Evolutionary conservation across 1,139 yeast species (phyloP).

Genomic region (Suhomyces bokatorum): DNA sequence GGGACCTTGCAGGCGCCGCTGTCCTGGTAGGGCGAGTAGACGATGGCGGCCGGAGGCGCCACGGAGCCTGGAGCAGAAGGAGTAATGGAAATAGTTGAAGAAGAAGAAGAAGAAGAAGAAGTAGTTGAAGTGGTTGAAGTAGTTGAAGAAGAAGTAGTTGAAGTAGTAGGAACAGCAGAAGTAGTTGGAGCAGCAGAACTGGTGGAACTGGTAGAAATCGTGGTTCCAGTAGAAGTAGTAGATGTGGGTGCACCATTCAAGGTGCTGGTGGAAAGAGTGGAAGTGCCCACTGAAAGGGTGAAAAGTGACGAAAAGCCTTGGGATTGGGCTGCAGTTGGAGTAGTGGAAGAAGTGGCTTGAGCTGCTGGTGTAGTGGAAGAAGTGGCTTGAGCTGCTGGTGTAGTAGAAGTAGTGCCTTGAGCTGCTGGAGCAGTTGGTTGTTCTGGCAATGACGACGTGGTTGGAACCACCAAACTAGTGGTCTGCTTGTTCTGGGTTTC

Average conservation of each 20-base stretch:
- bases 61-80: constrained; percentile 22
- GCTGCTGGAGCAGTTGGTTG: no score
- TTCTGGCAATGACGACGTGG: constrained; percentile 2
- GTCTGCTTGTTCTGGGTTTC: constrained; percentile 7
- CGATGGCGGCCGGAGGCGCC: constrained; percentile 55
- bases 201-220: not conserved
- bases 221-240: constrained; percentile 2
- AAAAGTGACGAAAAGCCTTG: no score
- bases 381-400: not conserved
- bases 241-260: constrained; percentile 13
- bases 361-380: not conserved
- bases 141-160: not conserved
- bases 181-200: no score
- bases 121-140: constrained; percentile 3
- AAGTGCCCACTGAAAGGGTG: not conserved
- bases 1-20: constrained; percentile 66
- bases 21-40: constrained; percentile 78
- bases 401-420: constrained; percentile 3
- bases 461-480: constrained; percentile 14
- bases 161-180: not conserved
- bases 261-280: not conserved
- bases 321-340: no score
- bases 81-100: constrained; percentile 21
- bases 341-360: constrained; percentile 1
- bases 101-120: constrained; percentile 9